phyloP scores from a whole-genome alignment of 768 basidiomycete species.

The Porphyrellus cyaneotinctus region DNA sequence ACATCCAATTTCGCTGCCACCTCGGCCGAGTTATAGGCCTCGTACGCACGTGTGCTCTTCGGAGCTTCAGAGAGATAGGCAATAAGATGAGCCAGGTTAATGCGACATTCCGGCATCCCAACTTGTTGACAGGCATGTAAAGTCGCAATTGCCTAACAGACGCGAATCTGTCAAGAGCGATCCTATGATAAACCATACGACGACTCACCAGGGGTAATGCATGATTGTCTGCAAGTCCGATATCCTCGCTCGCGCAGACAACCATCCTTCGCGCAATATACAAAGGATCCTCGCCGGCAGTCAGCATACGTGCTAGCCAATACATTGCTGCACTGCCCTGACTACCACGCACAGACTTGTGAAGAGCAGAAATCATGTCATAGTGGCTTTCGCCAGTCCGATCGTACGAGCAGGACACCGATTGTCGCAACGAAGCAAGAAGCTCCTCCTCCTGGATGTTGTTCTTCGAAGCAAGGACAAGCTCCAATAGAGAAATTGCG shows the following conservation, averaged over 20 bases:
- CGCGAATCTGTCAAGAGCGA: background rate
- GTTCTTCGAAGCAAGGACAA: conserved; percentile 48
- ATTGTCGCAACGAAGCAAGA: conserved; percentile 54
- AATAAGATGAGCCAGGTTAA: conserved; percentile 73
- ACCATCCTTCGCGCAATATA: conserved; percentile 72
- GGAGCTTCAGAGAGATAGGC: conserved; percentile 78
- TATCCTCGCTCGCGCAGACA: conserved; percentile 82
- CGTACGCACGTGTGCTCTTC: conserved; percentile 77
- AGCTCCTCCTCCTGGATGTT: conserved; percentile 45
- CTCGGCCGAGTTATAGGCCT: conserved; percentile 70
- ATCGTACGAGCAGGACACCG: conserved; percentile 67
- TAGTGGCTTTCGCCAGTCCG: conserved; percentile 72
- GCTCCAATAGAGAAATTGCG: conserved; percentile 72
- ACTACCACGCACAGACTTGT: conserved; percentile 78
- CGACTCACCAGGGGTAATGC: conserved; percentile 64
- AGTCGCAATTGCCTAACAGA: conserved; percentile 52
- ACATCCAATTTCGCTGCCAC: conserved; percentile 51
- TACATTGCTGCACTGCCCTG: conserved; percentile 79
- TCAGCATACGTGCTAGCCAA: conserved; percentile 84
- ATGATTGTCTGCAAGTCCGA: conserved; percentile 75
- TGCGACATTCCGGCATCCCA: conserved; percentile 82
- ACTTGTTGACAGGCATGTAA: conserved; percentile 62
- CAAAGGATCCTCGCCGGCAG: conserved; percentile 75
- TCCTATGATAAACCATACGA: conserved; percentile 8
- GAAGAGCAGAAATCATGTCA: conserved; percentile 81